Percentiles rank a stretch among this genome's conserved stretches.
These are phyloP conservation scores for Thelonectria blattea DNA, from an alignment of 2,329 filamentous ascomycete species.

Conservation along the genomic window DNA sequence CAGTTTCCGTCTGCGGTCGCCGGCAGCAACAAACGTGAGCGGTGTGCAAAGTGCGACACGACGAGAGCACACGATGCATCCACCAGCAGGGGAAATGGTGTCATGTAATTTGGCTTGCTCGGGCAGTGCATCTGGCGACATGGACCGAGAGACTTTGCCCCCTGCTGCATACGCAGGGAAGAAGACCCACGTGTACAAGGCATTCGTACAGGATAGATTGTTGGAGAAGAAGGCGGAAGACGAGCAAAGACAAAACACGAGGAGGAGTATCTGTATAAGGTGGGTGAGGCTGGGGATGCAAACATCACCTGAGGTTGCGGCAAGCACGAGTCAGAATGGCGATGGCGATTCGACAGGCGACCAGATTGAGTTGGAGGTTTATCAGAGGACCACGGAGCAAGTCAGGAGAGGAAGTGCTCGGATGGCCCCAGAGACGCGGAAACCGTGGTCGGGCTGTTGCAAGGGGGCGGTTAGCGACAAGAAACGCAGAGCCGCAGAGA, in stretches of 20 bases:
- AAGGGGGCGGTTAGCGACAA: not conserved
- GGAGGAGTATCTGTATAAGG: conserved; percentile 2
- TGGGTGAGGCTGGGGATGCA: conserved; percentile 14
- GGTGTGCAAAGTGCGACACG: conserved; percentile 4
- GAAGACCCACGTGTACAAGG: conserved; percentile 19
- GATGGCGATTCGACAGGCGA: conserved; percentile 28
- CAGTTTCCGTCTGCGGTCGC: not conserved
- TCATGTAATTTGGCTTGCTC: conserved; percentile 3
- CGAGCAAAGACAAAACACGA: conserved; percentile 3
- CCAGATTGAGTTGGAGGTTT: conserved; percentile 5
- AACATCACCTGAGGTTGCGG: conserved; percentile 25
- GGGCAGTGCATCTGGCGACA: conserved; percentile 4
- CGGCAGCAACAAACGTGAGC: conserved; percentile 8
- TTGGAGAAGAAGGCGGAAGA: not conserved
- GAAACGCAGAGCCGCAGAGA: conserved; percentile 15
- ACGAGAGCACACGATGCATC: conserved; percentile 3
- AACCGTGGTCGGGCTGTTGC: not conserved
- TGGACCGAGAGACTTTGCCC: conserved; percentile 3
- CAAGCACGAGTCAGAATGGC: conserved; percentile 19
- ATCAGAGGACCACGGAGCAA: not conserved
- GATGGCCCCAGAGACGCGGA: conserved; percentile 6
- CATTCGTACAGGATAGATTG: not conserved
- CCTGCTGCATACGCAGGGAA: conserved; percentile 16
- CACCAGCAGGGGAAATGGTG: conserved; percentile 6
- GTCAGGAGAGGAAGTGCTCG: conserved; percentile 15